A percentile compares a stretch with the other conserved stretches of the same genome.
Conservation (phyloP, 257 asterid genomes). For the Jacaranda mimosifolia region DNA sequence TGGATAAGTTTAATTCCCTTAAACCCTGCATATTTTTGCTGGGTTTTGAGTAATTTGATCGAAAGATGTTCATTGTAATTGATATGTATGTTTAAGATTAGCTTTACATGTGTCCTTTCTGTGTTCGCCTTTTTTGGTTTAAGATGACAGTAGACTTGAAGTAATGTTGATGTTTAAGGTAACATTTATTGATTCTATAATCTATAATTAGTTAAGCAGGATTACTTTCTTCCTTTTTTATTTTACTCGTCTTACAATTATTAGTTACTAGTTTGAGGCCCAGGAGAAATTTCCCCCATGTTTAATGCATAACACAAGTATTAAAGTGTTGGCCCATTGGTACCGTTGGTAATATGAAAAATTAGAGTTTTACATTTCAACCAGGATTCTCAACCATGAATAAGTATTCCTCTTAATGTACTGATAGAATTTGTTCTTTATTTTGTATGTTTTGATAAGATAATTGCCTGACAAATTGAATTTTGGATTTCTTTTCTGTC, state of each 20-base stretch:
- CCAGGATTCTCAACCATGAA: not conserved
- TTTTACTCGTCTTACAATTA: not conserved
- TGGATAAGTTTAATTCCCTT: slow-evolving; percentile 26
- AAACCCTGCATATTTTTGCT: slow-evolving; percentile 10
- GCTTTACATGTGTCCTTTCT: not conserved
- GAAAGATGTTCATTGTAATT: not conserved
- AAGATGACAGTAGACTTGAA: not conserved
- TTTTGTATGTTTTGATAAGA: too few relatives aligned
- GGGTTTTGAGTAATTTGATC: slow-evolving; percentile 22
- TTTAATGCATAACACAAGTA: too few relatives aligned
- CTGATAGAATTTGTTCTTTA: not conserved
- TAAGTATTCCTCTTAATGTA: not conserved
- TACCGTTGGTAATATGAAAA: not conserved
- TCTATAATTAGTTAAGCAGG: slow-evolving; percentile 11
- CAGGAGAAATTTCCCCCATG: not conserved
- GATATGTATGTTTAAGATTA: not conserved
- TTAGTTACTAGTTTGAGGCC: not conserved
- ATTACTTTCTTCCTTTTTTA: not conserved
- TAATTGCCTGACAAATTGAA: not conserved
- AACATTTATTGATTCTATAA: not conserved
- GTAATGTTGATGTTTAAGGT: not conserved
- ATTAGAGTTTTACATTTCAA: not conserved
- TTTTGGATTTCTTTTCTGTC: not conserved
- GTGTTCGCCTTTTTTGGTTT: not conserved
- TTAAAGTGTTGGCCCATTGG: not conserved